Evolutionary conservation across 2,329 filamentous ascomycete genomes (phyloP).

Genomic region (Aspergillus chevalieri): DNA sequence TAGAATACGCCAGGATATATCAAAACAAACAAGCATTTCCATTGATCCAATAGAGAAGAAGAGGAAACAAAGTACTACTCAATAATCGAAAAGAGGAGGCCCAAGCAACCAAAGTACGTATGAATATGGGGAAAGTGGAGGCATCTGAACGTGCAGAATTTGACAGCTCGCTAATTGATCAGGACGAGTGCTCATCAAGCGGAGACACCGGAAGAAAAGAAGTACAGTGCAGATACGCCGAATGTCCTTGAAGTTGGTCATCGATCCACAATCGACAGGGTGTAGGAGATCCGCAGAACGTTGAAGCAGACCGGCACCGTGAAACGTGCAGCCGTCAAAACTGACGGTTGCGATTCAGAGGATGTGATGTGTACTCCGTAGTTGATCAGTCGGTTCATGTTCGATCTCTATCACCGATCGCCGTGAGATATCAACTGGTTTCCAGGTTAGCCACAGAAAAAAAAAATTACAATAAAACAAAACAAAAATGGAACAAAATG

Average conservation of each 20-base stretch:
- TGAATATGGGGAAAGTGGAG: too few species aligned
- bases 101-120: background rate
- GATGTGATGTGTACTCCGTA: background rate
- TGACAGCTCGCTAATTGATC: background rate
- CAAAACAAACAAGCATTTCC: too few species aligned
- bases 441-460: too few species aligned
- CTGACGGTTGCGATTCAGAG: background rate
- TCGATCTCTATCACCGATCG: background rate
- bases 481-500: too few species aligned
- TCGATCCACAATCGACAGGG: too few species aligned
- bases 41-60: background rate
- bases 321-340: background rate
- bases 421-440: too few species aligned
- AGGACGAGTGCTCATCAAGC: background rate
- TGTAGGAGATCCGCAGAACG: too few species aligned
- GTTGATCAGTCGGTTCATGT: background rate
- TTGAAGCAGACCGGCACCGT: too few species aligned
- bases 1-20: too few species aligned
- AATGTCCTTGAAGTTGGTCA: too few species aligned
- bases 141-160: too few species aligned
- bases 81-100: background rate
- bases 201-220: background rate
- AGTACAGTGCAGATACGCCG: background rate
- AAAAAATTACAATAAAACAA: too few species aligned
- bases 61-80: background rate